Evolutionary conservation across 2,329 filamentous ascomycete species (phyloP).

Genomic region (Trichoderma endophyticum): DNA sequence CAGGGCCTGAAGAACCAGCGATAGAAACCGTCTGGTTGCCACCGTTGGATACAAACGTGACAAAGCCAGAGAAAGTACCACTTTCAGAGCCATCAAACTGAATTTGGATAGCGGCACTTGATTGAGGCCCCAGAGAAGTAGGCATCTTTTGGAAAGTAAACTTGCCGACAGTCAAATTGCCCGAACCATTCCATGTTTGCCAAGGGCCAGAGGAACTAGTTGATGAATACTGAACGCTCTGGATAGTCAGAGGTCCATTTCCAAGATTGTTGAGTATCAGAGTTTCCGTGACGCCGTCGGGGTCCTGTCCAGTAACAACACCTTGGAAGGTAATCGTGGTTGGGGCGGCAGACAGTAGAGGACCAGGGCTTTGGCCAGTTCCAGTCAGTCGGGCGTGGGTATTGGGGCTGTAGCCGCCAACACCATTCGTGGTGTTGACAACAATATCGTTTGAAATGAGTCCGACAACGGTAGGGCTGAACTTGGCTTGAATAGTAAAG

Average conservation of each 20-base stretch:
- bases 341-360: slow-evolving; percentile 48
- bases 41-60: slow-evolving; percentile 47
- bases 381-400: slow-evolving; percentile 48
- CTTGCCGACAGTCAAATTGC: slow-evolving; percentile 40
- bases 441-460: slow-evolving; percentile 46
- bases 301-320: slow-evolving; percentile 43
- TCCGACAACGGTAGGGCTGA: slow-evolving; percentile 46
- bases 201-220: slow-evolving; percentile 45
- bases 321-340: slow-evolving; percentile 48
- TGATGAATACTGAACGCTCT: slow-evolving; percentile 43
- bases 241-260: slow-evolving; percentile 43
- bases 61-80: slow-evolving; percentile 49
- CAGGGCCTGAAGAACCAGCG: slow-evolving; percentile 47
- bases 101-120: slow-evolving; percentile 40
- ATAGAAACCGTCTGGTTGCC: slow-evolving; percentile 48
- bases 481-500: slow-evolving; percentile 44
- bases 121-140: slow-evolving; percentile 39
- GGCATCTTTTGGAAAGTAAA: slow-evolving; percentile 51
- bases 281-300: slow-evolving; percentile 40
- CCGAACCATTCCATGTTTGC: slow-evolving; percentile 34
- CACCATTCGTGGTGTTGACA: slow-evolving; percentile 46
- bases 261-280: slow-evolving; percentile 51
- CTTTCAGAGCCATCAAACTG: slow-evolving; percentile 44
- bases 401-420: slow-evolving; percentile 44
- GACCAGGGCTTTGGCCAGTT: slow-evolving; percentile 43